These are phyloP conservation scores for Microstegium vimineum DNA, from an alignment of 176 grass and related monocot genomes.

Conservation along the genomic window DNA sequence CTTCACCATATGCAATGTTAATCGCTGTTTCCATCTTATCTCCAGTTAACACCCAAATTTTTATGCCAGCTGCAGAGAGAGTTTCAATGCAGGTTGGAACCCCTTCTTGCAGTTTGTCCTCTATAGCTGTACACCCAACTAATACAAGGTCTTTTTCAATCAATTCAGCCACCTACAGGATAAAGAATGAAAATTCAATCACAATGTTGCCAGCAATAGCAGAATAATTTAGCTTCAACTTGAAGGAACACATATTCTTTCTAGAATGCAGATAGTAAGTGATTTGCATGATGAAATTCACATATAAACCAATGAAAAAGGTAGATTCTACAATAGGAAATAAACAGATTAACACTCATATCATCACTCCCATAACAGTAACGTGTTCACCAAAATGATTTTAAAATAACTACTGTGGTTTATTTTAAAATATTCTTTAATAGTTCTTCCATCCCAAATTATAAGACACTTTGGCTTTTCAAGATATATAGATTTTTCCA, in stretches of 20 bases:
- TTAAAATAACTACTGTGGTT: not conserved
- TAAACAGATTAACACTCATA: not conserved
- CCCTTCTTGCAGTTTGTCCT: constrained; percentile 99
- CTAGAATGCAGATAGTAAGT: not conserved
- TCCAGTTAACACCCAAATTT: constrained; percentile 98
- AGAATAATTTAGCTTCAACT: constrained; percentile 6
- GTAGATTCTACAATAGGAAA: not conserved
- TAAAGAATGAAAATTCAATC: constrained; percentile 23
- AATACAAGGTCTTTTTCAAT: constrained; percentile 91
- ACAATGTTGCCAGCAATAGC: not conserved
- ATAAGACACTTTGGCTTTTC: no score
- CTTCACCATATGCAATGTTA: constrained; percentile 97
- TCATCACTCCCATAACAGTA: not conserved
- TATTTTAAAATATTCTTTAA: not conserved
- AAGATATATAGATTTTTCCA: no score
- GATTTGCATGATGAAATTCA: not conserved
- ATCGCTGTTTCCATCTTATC: constrained; percentile 99
- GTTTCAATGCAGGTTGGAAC: constrained; percentile 95
- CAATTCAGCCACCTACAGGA: constrained; percentile 86
- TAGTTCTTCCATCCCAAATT: no score
- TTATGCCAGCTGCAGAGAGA: constrained; percentile 95
- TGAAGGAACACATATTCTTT: not conserved
- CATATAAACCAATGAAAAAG: not conserved
- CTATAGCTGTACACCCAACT: constrained; percentile 95
- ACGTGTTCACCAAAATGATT: not conserved